Evolutionary conservation across 1,284 basidiomycete genomes (phyloP), one percentile per base, ranked within the genome.

Genomic region (Moesziomyces globuligerus): DNA sequence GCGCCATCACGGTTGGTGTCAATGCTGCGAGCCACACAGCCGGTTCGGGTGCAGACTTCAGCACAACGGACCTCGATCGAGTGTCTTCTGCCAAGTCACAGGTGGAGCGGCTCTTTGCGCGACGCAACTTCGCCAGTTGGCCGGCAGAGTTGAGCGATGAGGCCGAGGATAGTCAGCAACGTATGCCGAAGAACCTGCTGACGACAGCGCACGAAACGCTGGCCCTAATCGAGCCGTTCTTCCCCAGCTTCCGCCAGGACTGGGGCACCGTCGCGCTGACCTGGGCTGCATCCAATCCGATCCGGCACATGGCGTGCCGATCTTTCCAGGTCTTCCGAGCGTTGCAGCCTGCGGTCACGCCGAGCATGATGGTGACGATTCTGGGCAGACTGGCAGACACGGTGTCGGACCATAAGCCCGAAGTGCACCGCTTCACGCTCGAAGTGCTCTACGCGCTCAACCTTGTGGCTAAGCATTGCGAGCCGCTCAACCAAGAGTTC

Each of bases 271-370:
- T 92, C 26, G 91, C 92, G 3, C 84, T 96, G 58, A 84, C 86
- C 29, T 96, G 94, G 90, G 91, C 92, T 2, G 93, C 92, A 3
- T 87, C 90, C 1, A 94, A 92, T 74, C 90, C 92, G 4, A 91
- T 94, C 61, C 88, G 92, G 37, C 89, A 90, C 47, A 89, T 90
- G 26, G 93, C 94, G 0, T 93, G 91, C 83, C 88, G 93, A 28
- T 95, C 94, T 3, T 86, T 97, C 68, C 93, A 96, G 81, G 86
- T 93, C n/a, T 93, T 93, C 83, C 89, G 93, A 36, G 88, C 91
- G 1, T 84, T 97, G n/a, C 87, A 88, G 69, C 90, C 92, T 0
- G 85, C 86, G 29, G 86, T 92, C 42, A 89, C 88, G 47, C 87
- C 90, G 48, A 84, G 86, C 11, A 90, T 92, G 83, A 85, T 97